Evolutionary conservation across 2,329 filamentous ascomycete genomes (phyloP), one percentile per base, ranked within the genome.

Genomic region (Beauveria medogensis): DNA sequence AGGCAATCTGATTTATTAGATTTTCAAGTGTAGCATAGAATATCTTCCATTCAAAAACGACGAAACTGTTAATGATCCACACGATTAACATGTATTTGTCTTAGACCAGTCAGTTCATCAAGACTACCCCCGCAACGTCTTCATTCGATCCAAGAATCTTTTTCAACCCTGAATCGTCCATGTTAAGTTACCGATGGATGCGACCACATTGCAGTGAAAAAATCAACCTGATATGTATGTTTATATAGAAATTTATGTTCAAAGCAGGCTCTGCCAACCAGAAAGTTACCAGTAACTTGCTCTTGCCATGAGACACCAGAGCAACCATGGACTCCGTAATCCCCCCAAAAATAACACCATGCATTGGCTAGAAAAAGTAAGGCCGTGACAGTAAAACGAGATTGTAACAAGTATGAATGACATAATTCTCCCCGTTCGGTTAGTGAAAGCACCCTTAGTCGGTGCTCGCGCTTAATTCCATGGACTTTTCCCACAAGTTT

Each of bases 401-500:
- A 50, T 16, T 52, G 24, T 28, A 34, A 34, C 37, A 7, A 3
- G 24, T 37, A 44, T 52, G 24, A 51, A 14, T n/a, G n/a, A 26
- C n/a, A 40, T 14, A 9, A 26, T 4, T 2, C 14, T 14, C 9
- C 24, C 16, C n/a, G 18, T n/a, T 30, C 50, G 26, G 6, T 14
- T 9, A 41, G 26, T 40, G 16, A 8, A 48, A 41, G 2, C 18
- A 18, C 40, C 5, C 9, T 20, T 47, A 60, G 41, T 70, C 67
- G 12, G 68, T 66, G 67, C 83, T 85, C 30, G 80, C 79, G 66
- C 81, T 81, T 62, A 85, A 72, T 66, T 85, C 82, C 70, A 78
- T 74, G 54, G 77, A 81, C 75, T 82, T 86, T 51, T 87, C 83
- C 84, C 84, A 87, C 54, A 87, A 70, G 64, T 81, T 82, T 60